Evolutionary conservation across 2,329 filamentous ascomycete species (phyloP), one percentile per base, ranked within the genome.

Genomic region (Beauveria rudraprayagi): DNA sequence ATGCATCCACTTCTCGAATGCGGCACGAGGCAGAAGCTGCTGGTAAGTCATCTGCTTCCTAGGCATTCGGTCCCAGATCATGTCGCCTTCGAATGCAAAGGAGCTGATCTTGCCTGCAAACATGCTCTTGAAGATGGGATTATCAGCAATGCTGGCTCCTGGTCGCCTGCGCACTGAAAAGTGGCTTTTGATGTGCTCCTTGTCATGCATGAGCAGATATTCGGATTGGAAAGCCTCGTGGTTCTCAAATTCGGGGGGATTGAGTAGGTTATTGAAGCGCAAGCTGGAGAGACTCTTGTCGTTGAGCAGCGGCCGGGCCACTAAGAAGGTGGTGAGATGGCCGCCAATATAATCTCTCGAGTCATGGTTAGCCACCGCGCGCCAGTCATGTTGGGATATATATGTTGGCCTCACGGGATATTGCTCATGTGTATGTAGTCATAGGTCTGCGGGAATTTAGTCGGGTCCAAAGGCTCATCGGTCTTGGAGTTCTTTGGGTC

Each of bases 361-460:
- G 3, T 11, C 19, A 8, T 34, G 4, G 7, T 47, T 34, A 34
- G 26, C n/a, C 24, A 47, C n/a, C n/a, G 28, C 17, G n/a, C 44
- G 34, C 34, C 34, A 5, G 34, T 14, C 11, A 37, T 37, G 43
- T 19, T n/a, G n/a, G 7, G 5, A 26, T 7, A 37, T 37, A 37
- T 14, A 1, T 37, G 34, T 14, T 37, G 34, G 34, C 34, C 66
- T 60, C 64, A 70, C 66, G 70, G 69, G 19, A 71, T 65, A 41
- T 72, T 71, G 65, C 68, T 72, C 67, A 70, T 65, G 43, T 71
- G 67, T 9, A 72, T 67, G 8, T 66, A 55, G 51, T 71, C 69
- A 56, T 69, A 72, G 16, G 50, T 60, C 10, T 60, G 57, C 3
- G 69, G 70, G 63, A 69, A 72, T 2, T 34, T 59, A 16, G 61